A percentile compares a stretch with the other conserved stretches of the same genome.
phyloP scores from a whole-genome alignment of 2,329 filamentous ascomycete genomes.

The Beauveria pseudobassiana region DNA sequence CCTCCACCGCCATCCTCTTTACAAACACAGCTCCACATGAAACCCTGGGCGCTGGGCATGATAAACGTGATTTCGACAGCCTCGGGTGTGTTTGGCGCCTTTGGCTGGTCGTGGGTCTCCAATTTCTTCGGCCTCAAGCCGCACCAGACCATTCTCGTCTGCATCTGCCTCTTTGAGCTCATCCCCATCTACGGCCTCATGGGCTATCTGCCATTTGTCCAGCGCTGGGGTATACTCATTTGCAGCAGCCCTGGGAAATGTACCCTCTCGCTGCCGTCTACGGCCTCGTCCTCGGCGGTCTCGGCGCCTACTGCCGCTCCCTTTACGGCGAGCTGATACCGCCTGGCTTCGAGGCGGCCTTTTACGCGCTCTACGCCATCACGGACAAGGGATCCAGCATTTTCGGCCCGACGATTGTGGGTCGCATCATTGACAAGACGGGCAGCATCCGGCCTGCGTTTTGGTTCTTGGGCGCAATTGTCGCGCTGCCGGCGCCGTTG shows the following conservation, averaged over 20 bases:
- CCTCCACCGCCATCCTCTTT: slow-evolving; percentile 89
- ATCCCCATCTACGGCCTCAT: slow-evolving; percentile 88
- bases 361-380: slow-evolving; percentile 94
- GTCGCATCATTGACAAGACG: slow-evolving; percentile 77
- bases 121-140: slow-evolving; percentile 62
- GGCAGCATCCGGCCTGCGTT: slow-evolving; percentile 82
- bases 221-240: slow-evolving; percentile 63
- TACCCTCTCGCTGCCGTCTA: slow-evolving; percentile 86
- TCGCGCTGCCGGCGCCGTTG: slow-evolving; percentile 75
- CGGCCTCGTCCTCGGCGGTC: slow-evolving; percentile 86
- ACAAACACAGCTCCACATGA: slow-evolving; percentile 91
- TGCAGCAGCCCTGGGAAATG: slow-evolving; percentile 97
- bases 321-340: slow-evolving; percentile 92
- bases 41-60: slow-evolving; percentile 75
- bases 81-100: slow-evolving; percentile 78
- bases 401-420: slow-evolving; percentile 91
- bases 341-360: slow-evolving; percentile 87
- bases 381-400: slow-evolving; percentile 94
- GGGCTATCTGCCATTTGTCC: slow-evolving; percentile 77
- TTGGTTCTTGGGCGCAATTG: slow-evolving; percentile 80
- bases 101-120: slow-evolving; percentile 79
- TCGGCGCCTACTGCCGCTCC: slow-evolving; percentile 86
- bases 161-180: slow-evolving; percentile 81
- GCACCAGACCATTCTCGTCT: slow-evolving; percentile 85
- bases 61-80: slow-evolving; percentile 90